These are phyloP conservation scores for Actinidia polygama DNA, from an alignment of 179 eudicot genomes.

Conservation along the genomic window DNA sequence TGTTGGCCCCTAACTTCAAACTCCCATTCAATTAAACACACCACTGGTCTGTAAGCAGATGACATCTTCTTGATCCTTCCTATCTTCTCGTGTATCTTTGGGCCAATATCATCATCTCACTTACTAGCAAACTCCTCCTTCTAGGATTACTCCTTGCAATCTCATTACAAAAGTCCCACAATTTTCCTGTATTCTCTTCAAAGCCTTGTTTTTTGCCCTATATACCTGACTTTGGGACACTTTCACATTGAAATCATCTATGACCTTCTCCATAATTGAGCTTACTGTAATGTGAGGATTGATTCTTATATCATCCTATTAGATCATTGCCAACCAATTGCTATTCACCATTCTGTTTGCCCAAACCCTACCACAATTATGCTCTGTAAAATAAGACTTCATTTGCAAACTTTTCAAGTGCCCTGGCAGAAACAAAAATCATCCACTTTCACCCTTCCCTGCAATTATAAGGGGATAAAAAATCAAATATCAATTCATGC, in stretches of 20 bases:
- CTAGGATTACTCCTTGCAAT: no score
- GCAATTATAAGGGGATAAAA: no score
- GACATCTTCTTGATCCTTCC: no score
- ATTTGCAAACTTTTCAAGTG: neutral
- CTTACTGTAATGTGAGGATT: neutral
- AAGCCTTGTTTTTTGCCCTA: neutral
- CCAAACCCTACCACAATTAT: constrained; percentile 4
- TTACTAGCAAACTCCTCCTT: no score
- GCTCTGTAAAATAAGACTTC: neutral
- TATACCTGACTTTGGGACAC: neutral
- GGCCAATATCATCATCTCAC: no score
- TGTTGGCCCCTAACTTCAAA: no score
- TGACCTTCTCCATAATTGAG: neutral
- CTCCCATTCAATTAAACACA: no score
- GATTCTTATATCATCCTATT: neutral
- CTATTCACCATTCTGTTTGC: neutral
- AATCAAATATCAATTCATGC: no score
- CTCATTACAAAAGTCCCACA: no score
- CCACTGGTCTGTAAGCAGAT: no score
- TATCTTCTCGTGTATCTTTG: no score
- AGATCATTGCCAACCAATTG: neutral
- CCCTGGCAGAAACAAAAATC: neutral
- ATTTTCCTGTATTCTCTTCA: neutral
- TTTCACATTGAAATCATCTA: neutral
- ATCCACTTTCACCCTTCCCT: no score